Evolutionary conservation across 495 filamentous ascomycete species (phyloP), one percentile per base, ranked within the genome.

Genomic region (Penicillium parvum): DNA sequence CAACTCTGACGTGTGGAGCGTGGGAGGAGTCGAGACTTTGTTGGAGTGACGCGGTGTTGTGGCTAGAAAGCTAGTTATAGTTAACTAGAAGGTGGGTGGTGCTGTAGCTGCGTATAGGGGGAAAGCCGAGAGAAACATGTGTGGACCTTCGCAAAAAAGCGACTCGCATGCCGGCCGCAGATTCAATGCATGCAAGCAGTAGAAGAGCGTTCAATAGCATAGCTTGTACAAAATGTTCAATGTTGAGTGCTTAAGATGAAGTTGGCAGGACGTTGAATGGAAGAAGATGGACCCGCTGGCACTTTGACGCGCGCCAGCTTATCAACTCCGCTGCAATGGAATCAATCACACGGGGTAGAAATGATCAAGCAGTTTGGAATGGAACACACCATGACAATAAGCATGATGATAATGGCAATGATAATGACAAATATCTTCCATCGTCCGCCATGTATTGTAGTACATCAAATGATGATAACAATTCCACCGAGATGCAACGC

Each of bases 241-340:
- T n/a, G n/a, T n/a, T n/a, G n/a, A n/a, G n/a, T n/a, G n/a, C n/a
- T n/a, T n/a, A n/a, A n/a, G n/a, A n/a, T n/a, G n/a, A 28, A 14
- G 15, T 29, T n/a, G 6, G 9, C 15, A 40, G 22, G 2, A n/a
- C 7, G 14, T 19, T 17, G 8, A 19, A 11, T 40, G 25, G n/a
- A 20, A 12, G 15, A 11, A 7, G 35, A 23, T 26, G 12, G 16
- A 26, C 15, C 22, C 14, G 30, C 16, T 42, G n/a, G n/a, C n/a
- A n/a, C n/a, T n/a, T 45, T 50, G 45, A 41, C 48, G 48, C 48
- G 48, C 48, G 48, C 43, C 43, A 46, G 43, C 41, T 11, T 37
- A 37, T 41, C 32, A 18, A 27, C 7, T 28, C 12, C 8, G 18
- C 15, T 47, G 45, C 33, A 45, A 22, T 37, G 11, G 38, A 20